Conservation (phyloP, 176 grass and related monocot species). For the Elaeis guineensis region DNA sequence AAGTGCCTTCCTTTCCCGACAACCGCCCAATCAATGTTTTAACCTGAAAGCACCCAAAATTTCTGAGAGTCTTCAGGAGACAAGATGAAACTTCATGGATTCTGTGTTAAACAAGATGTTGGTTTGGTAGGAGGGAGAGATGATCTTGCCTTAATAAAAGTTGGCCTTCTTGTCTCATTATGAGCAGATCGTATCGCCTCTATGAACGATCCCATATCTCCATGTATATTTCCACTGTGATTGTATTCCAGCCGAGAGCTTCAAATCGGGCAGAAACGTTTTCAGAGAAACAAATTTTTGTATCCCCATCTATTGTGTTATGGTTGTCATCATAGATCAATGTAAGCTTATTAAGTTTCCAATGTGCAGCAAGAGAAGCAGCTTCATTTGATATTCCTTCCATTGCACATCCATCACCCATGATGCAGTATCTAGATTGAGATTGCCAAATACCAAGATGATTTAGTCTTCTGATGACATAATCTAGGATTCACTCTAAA, state of each 20-base stretch:
- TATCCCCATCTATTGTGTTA: constrained; percentile 12
- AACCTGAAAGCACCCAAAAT: neutral
- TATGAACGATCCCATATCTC: neutral
- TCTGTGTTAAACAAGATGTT: no score
- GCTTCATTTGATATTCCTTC: constrained; percentile 14
- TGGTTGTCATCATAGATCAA: constrained; percentile 16
- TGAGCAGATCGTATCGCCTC: constrained; percentile 1
- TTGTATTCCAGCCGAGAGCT: constrained; percentile 6
- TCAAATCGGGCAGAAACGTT: neutral
- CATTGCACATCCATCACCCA: constrained; percentile 11
- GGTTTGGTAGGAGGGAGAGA: no score
- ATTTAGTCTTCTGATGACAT: no score
- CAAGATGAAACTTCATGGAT: no score
- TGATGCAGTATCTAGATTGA: constrained; percentile 8
- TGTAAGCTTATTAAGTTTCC: constrained; percentile 9
- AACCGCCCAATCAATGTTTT: constrained; percentile 6
- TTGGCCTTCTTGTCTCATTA: neutral
- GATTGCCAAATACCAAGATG: neutral
- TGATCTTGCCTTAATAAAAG: constrained; percentile 2
- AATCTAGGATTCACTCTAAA: no score
- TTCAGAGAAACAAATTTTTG: neutral
- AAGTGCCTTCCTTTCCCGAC: constrained; percentile 4
- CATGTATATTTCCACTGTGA: constrained; percentile 5
- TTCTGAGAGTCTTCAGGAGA: no score
- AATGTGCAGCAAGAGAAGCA: constrained; percentile 6